Base-by-base conservation (phyloP, 805 yeast genomes). In the Schwanniomyces polymorphus region DNA sequence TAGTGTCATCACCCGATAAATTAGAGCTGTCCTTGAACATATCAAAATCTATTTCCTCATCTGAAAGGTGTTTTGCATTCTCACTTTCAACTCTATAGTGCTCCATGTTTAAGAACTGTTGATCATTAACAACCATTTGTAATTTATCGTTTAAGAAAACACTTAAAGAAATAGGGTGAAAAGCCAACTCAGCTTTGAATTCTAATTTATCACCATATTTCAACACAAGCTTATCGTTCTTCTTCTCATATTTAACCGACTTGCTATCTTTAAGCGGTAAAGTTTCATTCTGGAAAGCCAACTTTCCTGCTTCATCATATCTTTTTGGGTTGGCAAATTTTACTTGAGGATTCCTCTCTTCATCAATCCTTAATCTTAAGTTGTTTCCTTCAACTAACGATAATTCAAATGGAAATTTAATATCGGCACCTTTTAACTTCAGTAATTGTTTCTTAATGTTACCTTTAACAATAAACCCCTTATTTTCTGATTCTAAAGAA, bases 51-150 rank as follows among this genome's bases (percentile, higher is more conserved):
- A 82, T 70, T 66, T 91, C 97, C 49, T 79, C 82, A 0, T 81
- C 79, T 3, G 75, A 56, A 7, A 83, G 52, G 38, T 63, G 63
- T 29, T 79, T 74, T 2, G 38, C 31, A 31, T 68, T 62, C 0
- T 74, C 70, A 1, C 59, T 52, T 43, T 65, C 55, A 10, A 62
- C 58, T 59, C 97, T 76, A 62, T 74, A 79, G 58, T 92, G 97
- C 63, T 94, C 99, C n/a, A 86, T 48, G 59, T 92, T 92, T 49
- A 94, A 67, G 41, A 89, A 78, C 28, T 80, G 70, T 37, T 84
- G 73, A 43, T 85, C 91, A 63, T 94, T 94, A 16, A 91, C 59
- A 1, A 79, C 67, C 11, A 90, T 55, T 49, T 81, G 81, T 0
- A 66, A 62, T 16, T 68, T 64, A 5, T 74, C 79, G 1, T 80